These are phyloP conservation scores for Jaapia argillacea DNA, from an alignment of 768 basidiomycete genomes.

Conservation along the genomic window DNA sequence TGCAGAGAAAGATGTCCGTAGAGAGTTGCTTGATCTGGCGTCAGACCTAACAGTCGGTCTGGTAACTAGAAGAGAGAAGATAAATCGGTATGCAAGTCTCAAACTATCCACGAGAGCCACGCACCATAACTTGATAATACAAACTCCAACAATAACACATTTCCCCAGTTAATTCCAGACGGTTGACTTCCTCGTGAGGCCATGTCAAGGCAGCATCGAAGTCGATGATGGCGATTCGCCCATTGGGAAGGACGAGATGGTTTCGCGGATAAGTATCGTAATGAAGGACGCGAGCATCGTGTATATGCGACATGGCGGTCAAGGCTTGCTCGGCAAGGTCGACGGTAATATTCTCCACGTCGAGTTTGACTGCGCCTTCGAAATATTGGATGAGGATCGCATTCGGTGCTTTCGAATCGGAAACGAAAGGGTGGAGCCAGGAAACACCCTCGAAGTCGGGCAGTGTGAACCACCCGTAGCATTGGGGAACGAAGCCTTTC, in stretches of 20 bases:
- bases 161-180: background rate
- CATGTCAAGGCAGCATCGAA: background rate
- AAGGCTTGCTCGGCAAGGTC: background rate
- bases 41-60: too few relatives aligned
- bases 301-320: background rate
- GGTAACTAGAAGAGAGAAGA: too few relatives aligned
- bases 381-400: slow-evolving; percentile 8
- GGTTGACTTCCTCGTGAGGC: background rate
- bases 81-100: too few relatives aligned
- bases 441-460: background rate
- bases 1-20: too few relatives aligned
- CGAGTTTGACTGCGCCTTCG: slow-evolving; percentile 1
- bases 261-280: background rate
- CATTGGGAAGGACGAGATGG: background rate
- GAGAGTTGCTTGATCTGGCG: too few relatives aligned
- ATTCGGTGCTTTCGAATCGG: background rate
- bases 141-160: background rate
- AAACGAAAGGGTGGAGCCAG: background rate
- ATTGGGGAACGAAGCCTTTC: slow-evolving; percentile 6
- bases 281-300: background rate
- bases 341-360: slow-evolving; percentile 1
- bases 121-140: background rate
- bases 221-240: background rate
- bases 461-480: slow-evolving; percentile 13
- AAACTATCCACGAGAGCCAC: too few relatives aligned